Base-by-base conservation (phyloP, 2,329 filamentous ascomycete genomes). In the Hawksworthiomyces lignivorus region DNA sequence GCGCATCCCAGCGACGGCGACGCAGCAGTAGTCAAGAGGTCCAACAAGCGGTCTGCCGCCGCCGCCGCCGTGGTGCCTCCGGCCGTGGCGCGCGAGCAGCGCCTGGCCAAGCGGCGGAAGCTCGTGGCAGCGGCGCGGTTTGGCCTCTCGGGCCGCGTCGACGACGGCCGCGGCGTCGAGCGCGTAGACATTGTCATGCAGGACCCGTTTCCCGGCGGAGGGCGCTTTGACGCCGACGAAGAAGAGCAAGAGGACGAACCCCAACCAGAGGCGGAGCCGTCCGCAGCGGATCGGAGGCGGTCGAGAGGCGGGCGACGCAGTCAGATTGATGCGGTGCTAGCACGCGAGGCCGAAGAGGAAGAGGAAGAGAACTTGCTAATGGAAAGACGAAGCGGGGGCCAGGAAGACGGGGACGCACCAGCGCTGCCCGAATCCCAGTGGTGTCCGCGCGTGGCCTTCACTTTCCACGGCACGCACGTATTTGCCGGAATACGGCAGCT, bases 401-500 rank as follows among this genome's bases (percentile, higher is more conserved):
- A 55, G 4, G 48, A 54, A 9, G 54, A 54, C 10, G 63, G 53
- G 30, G 47, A 46, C 17, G 19, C 18, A 12, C 19, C 20, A 8
- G n/a, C n/a, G n/a, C n/a, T n/a, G n/a, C n/a, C n/a, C n/a, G 26
- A 43, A 29, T 26, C 41, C 5, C 43, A 46, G 4, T 82, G 77
- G 72, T 63, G 65, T n/a, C 80, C 80, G 1, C 67, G 70, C 39
- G 63, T 86, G 15, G 72, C 73, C 17, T 61, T 94, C 9, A 80
- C 77, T 0, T 84, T 95, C 48, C 74, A 81, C 29, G 88, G 88
- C 1, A 61, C 72, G 1, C 86, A 94, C 56, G 80, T 94, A 3
- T 90, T 94, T 62, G 81, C 82, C 0, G 88, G 88, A 0, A 70
- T 94, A 19, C 73, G 86, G 36, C 78, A 83, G 54, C 69, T 94